Evolutionary conservation across 2,329 filamentous ascomycete species (phyloP).

Genomic region (Arthroderma sp.): DNA sequence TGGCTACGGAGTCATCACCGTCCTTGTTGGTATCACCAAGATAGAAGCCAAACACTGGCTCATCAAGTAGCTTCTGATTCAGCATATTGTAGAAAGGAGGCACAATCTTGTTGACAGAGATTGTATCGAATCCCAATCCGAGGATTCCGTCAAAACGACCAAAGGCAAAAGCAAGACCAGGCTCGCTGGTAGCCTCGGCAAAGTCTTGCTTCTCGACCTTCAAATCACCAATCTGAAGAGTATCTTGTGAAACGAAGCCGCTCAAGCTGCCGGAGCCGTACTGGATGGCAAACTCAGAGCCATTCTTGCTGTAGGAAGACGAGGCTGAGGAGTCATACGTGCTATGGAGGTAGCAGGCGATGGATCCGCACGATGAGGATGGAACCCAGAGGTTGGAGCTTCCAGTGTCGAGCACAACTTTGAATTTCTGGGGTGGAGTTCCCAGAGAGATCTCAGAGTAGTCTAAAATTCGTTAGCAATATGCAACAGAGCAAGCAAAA

Average conservation of each 20-base stretch:
- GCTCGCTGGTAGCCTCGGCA: constrained; percentile 89
- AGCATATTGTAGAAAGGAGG: constrained; percentile 96
- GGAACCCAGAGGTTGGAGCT: constrained; percentile 99
- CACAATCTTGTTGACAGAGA: constrained; percentile 90
- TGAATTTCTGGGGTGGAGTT: constrained; percentile 86
- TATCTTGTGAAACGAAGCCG: constrained; percentile 86
- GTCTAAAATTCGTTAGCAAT: constrained; percentile 42
- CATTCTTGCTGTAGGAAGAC: constrained; percentile 87
- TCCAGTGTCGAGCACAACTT: constrained; percentile 95
- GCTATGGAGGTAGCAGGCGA: constrained; percentile 92
- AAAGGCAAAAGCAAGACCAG: constrained; percentile 93
- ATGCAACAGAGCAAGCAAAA: background rate
- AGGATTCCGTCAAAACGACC: constrained; percentile 95
- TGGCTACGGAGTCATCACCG: constrained; percentile 66
- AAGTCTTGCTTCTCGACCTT: constrained; percentile 84
- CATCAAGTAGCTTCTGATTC: constrained; percentile 76
- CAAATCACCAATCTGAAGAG: constrained; percentile 74
- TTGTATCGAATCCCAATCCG: constrained; percentile 84
- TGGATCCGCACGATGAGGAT: constrained; percentile 76
- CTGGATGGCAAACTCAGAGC: constrained; percentile 77
- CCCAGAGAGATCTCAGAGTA: constrained; percentile 94
- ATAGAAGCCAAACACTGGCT: constrained; percentile 94
- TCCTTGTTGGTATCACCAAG: constrained; percentile 61
- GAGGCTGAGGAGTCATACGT: constrained; percentile 91
- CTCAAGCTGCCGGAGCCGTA: constrained; percentile 92